Base-by-base conservation (phyloP, 495 filamentous ascomycete genomes). In the Xylaria acuta region DNA sequence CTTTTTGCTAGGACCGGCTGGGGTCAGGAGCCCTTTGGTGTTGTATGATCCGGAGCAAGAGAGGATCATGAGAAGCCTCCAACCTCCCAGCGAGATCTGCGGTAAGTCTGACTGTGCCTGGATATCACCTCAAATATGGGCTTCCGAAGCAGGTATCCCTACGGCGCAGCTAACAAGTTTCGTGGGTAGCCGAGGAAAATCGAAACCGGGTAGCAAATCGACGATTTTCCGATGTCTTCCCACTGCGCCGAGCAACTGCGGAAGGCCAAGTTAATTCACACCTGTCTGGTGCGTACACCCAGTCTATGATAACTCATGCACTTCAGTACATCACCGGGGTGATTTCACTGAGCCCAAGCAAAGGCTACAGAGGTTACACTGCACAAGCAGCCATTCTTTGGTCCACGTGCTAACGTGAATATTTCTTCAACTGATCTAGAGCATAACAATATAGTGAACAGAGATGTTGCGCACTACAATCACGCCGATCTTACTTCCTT, bases 151-250 rank as follows among this genome's bases (percentile, higher is more conserved):
- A 59, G 22, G 3, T 47, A 20, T 47, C 22, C 2, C 32, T 8
- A 12, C 25, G 22, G 22, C 18, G 18, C 36, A n/a, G n/a, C 67
- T 47, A 40, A 69, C 18, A 3, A 14, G 18, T 8, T 22, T 47
- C 11, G 40, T 25, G 41, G 20, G 25, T 20, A 70, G 68, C 6
- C 2, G 68, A 70, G 56, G 68, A 70, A 22, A 70, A 70, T 22
- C 18, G 12, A 40, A 34, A 5, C 14, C 43, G 56, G 5, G 0
- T 49, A 11, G 43, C 30, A 40, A 49, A 70, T 45, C 68, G 68
- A 1, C 68, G 53, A 45, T 36, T 32, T 36, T 69, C 67, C 0
- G 67, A 60, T 47, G 6, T 43, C 40, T 14, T 59, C 20, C 38
- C 67, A 11, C 22, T 58, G 18, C 1, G 6, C 14, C 36, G 20